phyloP scores from a whole-genome alignment of 306 rosid species.

The Castanospermum australe region DNA sequence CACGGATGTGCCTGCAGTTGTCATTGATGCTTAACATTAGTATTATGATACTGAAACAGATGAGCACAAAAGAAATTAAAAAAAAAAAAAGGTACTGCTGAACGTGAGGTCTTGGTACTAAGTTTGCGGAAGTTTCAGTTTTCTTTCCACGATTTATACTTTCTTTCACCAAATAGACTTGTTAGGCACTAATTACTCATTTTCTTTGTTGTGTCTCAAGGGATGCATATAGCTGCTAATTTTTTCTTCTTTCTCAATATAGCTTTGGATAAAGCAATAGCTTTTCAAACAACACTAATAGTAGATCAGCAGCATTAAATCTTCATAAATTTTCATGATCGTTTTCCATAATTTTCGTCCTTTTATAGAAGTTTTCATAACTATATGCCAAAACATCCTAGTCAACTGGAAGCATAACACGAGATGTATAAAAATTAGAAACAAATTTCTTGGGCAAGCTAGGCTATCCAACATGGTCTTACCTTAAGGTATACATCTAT shows the following conservation, averaged over 20 bases:
- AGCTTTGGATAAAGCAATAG: neutral
- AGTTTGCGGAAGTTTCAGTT: neutral
- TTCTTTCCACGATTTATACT: neutral
- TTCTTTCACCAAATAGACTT: neutral
- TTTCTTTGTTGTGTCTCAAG: neutral
- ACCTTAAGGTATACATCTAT: conserved; percentile 90
- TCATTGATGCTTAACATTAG: conserved; percentile 2
- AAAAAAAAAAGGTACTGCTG: neutral
- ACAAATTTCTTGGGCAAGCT: neutral
- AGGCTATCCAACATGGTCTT: conserved; percentile 24
- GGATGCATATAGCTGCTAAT: neutral
- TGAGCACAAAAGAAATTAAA: neutral
- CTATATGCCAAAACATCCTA: neutral
- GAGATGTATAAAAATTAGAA: neutral
- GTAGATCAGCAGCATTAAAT: neutral
- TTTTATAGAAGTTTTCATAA: neutral
- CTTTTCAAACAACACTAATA: conserved; percentile 10
- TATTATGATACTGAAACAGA: conserved; percentile 5
- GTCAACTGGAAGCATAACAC: neutral
- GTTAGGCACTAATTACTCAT: neutral
- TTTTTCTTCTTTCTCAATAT: neutral
- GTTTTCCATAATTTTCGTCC: neutral
- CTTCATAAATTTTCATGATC: conserved; percentile 1
- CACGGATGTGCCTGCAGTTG: conserved; percentile 76
- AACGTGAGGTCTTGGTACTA: neutral